These are phyloP conservation scores for Blastocystis sp. DNA, from an alignment of 352 stramenopile genomes.

Conservation along the genomic window DNA sequence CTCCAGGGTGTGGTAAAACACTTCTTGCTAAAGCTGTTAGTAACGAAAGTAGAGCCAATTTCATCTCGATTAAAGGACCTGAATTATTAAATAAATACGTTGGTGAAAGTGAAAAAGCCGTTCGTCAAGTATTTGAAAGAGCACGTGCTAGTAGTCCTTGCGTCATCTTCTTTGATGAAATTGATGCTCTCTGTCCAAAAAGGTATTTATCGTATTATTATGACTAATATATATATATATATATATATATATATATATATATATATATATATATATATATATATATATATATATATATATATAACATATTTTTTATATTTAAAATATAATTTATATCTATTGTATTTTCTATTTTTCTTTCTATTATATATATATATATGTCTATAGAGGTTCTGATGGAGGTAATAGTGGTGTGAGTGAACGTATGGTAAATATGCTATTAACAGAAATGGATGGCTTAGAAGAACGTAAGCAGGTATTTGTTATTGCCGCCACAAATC, in stretches of 20 bases:
- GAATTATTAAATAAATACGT: constrained; percentile 98
- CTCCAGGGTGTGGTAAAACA: constrained; percentile 92
- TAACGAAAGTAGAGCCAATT: constrained; percentile 89
- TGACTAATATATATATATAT: constrained; percentile 29
- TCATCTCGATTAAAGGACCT: constrained; percentile 91
- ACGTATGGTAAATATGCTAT: constrained; percentile 82
- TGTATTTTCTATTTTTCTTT: no score
- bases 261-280: neutral
- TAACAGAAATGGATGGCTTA: constrained; percentile 96
- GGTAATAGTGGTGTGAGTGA: constrained; percentile 45
- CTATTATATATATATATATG: constrained; percentile 56
- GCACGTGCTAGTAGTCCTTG: constrained; percentile 85
- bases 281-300: constrained; percentile 1
- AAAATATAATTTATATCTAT: neutral
- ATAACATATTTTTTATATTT: neutral
- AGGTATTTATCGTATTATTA: neutral
- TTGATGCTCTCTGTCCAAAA: constrained; percentile 83
- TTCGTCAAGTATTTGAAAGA: constrained; percentile 80
- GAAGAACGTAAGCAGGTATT: constrained; percentile 81
- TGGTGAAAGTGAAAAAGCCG: constrained; percentile 78
- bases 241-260: constrained; percentile 41
- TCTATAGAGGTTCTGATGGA: constrained; percentile 44
- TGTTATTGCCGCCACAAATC: constrained; percentile 76
- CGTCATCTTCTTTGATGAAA: constrained; percentile 98
- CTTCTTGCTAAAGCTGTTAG: constrained; percentile 90